Percentiles rank a stretch among this genome's conserved stretches.
Evolutionary conservation across 208 protist genomes (phyloP).

Genomic region (Trypanosoma platydactyli): DNA sequence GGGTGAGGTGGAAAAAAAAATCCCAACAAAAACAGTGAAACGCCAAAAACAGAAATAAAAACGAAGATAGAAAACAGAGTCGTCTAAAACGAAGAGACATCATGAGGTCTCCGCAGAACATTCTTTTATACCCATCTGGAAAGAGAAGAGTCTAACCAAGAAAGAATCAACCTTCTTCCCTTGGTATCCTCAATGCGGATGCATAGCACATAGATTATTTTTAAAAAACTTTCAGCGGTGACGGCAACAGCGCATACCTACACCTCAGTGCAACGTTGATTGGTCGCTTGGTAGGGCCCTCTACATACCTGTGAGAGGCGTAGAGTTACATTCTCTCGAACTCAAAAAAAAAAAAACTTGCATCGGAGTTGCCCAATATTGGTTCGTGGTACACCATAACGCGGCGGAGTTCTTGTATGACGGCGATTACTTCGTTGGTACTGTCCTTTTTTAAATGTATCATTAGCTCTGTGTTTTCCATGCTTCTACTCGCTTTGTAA

Average conservation of each 20-base stretch:
- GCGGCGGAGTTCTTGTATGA: slow-evolving; percentile 50
- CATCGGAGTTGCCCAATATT: slow-evolving; percentile 70
- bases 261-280: not conserved
- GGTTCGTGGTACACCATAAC: slow-evolving; percentile 85
- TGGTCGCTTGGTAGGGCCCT: slow-evolving; percentile 25
- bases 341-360: slow-evolving; percentile 72
- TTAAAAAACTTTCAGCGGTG: not conserved
- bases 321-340: slow-evolving; percentile 66
- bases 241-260: not conserved
- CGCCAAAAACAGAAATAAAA: slow-evolving; percentile 1
- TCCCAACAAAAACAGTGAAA: not conserved
- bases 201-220: not conserved
- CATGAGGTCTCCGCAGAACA: not conserved
- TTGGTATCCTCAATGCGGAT: not conserved
- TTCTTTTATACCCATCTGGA: not conserved
- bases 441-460: not conserved
- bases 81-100: not conserved
- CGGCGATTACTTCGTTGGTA: not conserved
- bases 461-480: not conserved
- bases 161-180: no score
- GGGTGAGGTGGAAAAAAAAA: not conserved
- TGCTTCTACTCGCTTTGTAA: not conserved
- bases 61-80: slow-evolving; percentile 1
- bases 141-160: not conserved
- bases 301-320: slow-evolving; percentile 63